These are phyloP conservation scores for Petunia secreta DNA, from an alignment of 257 asterid species.

Conservation along the genomic window DNA sequence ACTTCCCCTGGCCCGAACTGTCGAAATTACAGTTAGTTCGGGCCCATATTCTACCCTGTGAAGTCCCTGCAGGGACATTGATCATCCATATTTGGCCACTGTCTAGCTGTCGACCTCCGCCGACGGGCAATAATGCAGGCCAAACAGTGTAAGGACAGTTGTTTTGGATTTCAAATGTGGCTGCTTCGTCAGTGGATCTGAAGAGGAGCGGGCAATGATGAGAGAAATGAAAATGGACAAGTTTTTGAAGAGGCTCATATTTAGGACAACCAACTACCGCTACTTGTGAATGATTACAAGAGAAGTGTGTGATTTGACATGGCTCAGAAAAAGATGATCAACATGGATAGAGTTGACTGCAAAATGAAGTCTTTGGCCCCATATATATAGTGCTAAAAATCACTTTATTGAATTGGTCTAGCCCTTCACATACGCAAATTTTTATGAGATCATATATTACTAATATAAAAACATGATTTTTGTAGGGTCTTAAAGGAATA, in stretches of 20 bases:
- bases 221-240: conserved; percentile 22
- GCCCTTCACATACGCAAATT: too few species aligned
- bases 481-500: too few species aligned
- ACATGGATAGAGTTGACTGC: too few species aligned
- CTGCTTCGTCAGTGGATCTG: conserved; percentile 34
- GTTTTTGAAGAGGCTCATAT: conserved; percentile 22
- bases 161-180: conserved; percentile 40
- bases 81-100: conserved; percentile 47
- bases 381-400: too few species aligned
- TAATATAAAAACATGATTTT: too few species aligned
- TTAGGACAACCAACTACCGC: too few species aligned
- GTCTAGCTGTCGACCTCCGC: conserved; percentile 51
- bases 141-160: conserved; percentile 51
- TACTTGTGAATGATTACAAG: too few species aligned
- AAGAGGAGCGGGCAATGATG: conserved; percentile 28
- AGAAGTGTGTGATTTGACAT: too few species aligned
- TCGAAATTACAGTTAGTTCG: conserved; percentile 49
- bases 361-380: too few species aligned
- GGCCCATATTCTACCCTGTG: conserved; percentile 50
- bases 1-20: conserved; percentile 30
- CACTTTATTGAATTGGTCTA: too few species aligned
- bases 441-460: too few species aligned
- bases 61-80: conserved; percentile 15
- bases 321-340: too few species aligned
- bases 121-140: conserved; percentile 46